These are phyloP conservation scores for Colletotrichum sp. DNA, from an alignment of 2,329 filamentous ascomycete species.

Conservation along the genomic window DNA sequence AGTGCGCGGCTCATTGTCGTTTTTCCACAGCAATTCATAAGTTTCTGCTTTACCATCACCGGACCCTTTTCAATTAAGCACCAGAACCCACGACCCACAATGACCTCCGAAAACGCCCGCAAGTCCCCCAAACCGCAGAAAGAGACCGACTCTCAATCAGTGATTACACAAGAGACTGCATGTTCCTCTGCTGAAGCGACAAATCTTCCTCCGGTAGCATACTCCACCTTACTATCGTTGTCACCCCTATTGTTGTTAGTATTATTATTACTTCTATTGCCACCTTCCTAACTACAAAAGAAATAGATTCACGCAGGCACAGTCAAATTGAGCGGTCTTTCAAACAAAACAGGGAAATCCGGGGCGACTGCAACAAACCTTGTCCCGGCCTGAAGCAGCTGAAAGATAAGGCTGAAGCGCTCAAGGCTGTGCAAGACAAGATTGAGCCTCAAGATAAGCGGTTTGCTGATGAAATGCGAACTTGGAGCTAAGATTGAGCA, in stretches of 20 bases:
- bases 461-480: neutral
- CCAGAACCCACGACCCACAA: rapidly evolving
- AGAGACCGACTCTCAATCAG: rapidly evolving
- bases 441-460: neutral
- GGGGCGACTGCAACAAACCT: rapidly evolving
- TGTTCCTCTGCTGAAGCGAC: too few relatives aligned
- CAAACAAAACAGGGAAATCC: rapidly evolving
- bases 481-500: neutral
- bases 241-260: rapidly evolving
- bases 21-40: neutral
- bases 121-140: neutral
- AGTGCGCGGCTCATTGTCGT: rapidly evolving
- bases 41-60: neutral
- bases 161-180: rapidly evolving
- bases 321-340: rapidly evolving
- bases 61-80: neutral
- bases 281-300: rapidly evolving
- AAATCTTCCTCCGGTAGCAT: rapidly evolving
- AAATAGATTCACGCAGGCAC: rapidly evolving
- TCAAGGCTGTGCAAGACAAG: neutral
- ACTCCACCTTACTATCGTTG: neutral
- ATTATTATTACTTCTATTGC: rapidly evolving
- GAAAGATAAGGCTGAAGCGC: neutral
- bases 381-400: neutral
- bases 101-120: rapidly evolving